Evolutionary conservation across 2,329 filamentous ascomycete species (phyloP).

Genomic region (Aspergillus brasiliensis): DNA sequence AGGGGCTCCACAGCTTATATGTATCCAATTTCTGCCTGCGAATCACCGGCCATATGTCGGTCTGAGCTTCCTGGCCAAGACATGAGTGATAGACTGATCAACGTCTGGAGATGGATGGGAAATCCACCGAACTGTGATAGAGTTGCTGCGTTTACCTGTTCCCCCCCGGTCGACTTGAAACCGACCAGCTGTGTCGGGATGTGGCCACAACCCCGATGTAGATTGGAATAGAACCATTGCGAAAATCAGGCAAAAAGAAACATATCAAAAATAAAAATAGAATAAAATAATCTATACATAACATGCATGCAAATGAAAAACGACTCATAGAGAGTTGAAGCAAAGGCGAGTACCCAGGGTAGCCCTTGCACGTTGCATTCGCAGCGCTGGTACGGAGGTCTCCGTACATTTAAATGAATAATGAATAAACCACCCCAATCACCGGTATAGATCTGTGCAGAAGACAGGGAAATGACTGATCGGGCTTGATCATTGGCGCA

Average conservation of each 20-base stretch:
- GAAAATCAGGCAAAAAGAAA: background rate
- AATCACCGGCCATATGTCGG: slow-evolving; percentile 11
- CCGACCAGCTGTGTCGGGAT: slow-evolving; percentile 8
- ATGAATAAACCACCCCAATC: slow-evolving; percentile 5
- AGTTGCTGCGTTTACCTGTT: slow-evolving; percentile 10
- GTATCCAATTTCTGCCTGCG: slow-evolving; percentile 17
- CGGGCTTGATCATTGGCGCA: slow-evolving; percentile 7
- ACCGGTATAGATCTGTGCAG: slow-evolving; percentile 9
- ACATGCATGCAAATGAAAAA: background rate
- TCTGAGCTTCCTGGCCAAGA: slow-evolving; percentile 12
- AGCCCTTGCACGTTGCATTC: slow-evolving; percentile 1
- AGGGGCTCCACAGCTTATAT: slow-evolving; percentile 19
- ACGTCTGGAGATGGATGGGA: slow-evolving; percentile 8
- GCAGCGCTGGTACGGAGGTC: background rate
- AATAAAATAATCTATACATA: background rate
- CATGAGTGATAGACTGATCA: slow-evolving; percentile 19
- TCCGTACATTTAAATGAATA: too few relatives aligned
- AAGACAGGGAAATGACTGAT: slow-evolving; percentile 5
- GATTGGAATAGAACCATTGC: background rate
- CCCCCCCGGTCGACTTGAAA: slow-evolving; percentile 9
- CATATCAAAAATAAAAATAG: too few relatives aligned
- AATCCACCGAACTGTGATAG: slow-evolving; percentile 17
- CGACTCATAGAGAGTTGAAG: background rate
- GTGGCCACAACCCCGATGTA: background rate
- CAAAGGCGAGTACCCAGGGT: background rate